These are phyloP conservation scores for Eutypa lata DNA, from an alignment of 2,329 filamentous ascomycete species.

Conservation along the genomic window DNA sequence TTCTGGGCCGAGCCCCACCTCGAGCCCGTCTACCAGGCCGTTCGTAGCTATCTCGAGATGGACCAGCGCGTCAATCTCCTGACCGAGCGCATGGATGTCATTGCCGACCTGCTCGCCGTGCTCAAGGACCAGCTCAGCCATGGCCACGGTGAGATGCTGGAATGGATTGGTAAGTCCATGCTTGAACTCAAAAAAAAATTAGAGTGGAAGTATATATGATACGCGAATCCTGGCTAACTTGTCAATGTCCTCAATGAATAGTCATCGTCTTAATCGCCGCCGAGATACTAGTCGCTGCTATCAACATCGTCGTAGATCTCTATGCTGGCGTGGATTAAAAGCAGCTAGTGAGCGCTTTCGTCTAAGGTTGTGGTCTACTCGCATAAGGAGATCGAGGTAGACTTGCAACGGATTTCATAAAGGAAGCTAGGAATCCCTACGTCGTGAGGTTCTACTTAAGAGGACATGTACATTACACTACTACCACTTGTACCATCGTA, in stretches of 20 bases:
- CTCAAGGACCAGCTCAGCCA: conserved; percentile 94
- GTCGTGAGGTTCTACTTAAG: too few species aligned
- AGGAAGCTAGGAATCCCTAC: too few species aligned
- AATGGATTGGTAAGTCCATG: conserved; percentile 86
- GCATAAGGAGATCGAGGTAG: too few species aligned
- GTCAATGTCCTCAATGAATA: conserved; percentile 29
- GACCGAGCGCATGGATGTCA: conserved; percentile 87
- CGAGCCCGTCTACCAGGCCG: conserved; percentile 93
- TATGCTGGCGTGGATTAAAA: conserved; percentile 54
- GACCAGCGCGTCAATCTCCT: conserved; percentile 88
- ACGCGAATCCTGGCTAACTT: neutral
- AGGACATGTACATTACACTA: too few species aligned
- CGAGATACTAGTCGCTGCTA: conserved; percentile 86
- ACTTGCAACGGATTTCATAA: too few species aligned
- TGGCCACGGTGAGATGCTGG: conserved; percentile 83
- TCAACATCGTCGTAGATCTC: conserved; percentile 94
- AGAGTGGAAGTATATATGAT: too few species aligned
- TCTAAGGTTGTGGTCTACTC: neutral
- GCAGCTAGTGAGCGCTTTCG: too few species aligned
- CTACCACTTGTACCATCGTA: too few species aligned
- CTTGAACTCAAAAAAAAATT: too few species aligned
- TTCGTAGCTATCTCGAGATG: conserved; percentile 95
- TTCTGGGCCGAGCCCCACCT: conserved; percentile 98
- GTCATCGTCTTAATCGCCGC: conserved; percentile 95
- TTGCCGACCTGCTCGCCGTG: conserved; percentile 87